A percentile compares a stretch with the other conserved stretches of the same genome.
phyloP scores from a whole-genome alignment of 345 rosid species.

The Ricinus communis region DNA sequence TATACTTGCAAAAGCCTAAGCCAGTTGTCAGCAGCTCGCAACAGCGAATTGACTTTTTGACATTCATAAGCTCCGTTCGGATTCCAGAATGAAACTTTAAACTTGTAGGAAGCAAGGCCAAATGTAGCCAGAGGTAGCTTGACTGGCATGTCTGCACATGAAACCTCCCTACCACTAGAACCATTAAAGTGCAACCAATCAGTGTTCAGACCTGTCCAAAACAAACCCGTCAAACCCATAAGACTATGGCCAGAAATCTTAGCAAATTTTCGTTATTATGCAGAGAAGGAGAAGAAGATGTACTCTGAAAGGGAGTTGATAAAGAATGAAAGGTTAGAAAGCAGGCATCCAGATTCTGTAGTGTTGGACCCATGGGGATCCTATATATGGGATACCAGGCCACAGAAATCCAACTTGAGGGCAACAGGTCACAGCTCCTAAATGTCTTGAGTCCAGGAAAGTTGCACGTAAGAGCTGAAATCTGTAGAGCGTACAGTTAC shows the following conservation, averaged over 20 bases:
- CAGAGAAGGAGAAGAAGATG: slow-evolving; percentile 3
- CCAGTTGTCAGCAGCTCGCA: slow-evolving; percentile 70
- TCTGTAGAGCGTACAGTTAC: slow-evolving; percentile 37
- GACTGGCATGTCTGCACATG: slow-evolving; percentile 24
- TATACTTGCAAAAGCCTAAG: slow-evolving; percentile 60
- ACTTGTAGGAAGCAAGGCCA: slow-evolving; percentile 83
- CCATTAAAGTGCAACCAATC: slow-evolving; percentile 24
- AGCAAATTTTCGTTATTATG: background rate
- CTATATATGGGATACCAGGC: slow-evolving; percentile 98
- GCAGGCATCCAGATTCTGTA: slow-evolving; percentile 91
- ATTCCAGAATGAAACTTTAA: slow-evolving; percentile 74
- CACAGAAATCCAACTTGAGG: slow-evolving; percentile 91
- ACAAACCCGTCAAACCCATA: background rate
- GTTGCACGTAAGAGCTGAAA: slow-evolving; percentile 63
- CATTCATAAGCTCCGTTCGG: slow-evolving; percentile 49
- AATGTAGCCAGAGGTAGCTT: slow-evolving; percentile 64
- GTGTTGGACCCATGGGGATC: slow-evolving; percentile 80
- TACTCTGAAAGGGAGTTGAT: slow-evolving; percentile 61
- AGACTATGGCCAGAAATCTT: background rate
- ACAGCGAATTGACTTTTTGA: slow-evolving; percentile 53
- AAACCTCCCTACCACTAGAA: slow-evolving; percentile 37
- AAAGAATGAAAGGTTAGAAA: slow-evolving; percentile 78
- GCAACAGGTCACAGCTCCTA: slow-evolving; percentile 76
- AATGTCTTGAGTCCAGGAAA: slow-evolving; percentile 70
- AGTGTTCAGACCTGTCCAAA: slow-evolving; percentile 39